Percentiles rank a stretch among this genome's conserved stretches.
Evolutionary conservation across 169 alveolate species (phyloP).

Genomic region (Haemoproteus tartakovskyi): DNA sequence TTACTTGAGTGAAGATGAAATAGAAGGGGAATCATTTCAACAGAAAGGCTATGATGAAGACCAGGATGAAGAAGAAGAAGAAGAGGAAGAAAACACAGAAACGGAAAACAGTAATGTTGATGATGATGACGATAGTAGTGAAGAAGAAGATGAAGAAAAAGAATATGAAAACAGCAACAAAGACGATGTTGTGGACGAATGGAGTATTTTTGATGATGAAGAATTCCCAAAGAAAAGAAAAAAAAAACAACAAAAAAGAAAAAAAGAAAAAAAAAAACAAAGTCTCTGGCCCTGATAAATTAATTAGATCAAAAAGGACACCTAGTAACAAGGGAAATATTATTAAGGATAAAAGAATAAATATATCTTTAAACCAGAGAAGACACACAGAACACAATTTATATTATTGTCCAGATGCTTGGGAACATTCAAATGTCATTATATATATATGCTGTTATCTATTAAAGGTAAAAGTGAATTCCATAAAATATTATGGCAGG

Average conservation of each 20-base stretch:
- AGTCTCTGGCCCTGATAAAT: not conserved
- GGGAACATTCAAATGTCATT: slow-evolving; percentile 48
- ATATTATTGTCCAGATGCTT: slow-evolving; percentile 45
- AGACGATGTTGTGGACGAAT: too few species aligned
- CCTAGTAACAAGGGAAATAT: not conserved
- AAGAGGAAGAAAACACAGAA: not conserved
- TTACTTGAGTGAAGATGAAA: too few species aligned
- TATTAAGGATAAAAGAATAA: not conserved
- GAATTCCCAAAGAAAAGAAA: not conserved
- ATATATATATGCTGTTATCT: slow-evolving; percentile 41
- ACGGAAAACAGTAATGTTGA: not conserved
- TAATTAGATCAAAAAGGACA: not conserved
- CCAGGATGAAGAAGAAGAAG: slow-evolving; percentile 2
- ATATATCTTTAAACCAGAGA: slow-evolving; percentile 16
- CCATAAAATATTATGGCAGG: slow-evolving; percentile 38
- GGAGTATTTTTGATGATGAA: too few species aligned
- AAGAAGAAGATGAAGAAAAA: not conserved
- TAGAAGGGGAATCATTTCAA: too few species aligned
- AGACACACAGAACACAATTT: not conserved
- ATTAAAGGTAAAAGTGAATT: slow-evolving; percentile 34
- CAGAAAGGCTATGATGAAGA: too few species aligned
- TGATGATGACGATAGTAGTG: not conserved
- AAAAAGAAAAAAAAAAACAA: not conserved
- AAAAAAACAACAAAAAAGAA: not conserved
- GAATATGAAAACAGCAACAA: too few species aligned